Evolutionary conservation across 768 basidiomycete species (phyloP).

Genomic region (Auricularia heimuer): DNA sequence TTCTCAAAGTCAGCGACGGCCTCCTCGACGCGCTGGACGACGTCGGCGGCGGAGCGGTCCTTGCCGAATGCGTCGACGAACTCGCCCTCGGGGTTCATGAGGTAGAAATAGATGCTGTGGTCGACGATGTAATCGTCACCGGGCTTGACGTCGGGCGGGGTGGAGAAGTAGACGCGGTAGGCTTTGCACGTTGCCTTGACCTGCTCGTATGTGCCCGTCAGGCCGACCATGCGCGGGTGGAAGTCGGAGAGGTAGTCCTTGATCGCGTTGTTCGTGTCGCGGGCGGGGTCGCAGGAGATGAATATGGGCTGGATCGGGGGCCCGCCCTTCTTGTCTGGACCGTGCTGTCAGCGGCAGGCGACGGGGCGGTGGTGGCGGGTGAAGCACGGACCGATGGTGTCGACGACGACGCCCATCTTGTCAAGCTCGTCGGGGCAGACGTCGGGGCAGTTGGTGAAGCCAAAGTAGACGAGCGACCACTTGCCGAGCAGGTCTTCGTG

Average conservation of each 20-base stretch:
- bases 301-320: conserved; percentile 75
- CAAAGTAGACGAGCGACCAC: conserved; percentile 67
- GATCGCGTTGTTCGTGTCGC: conserved; percentile 52
- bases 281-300: conserved; percentile 92
- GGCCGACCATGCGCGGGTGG: conserved; percentile 80
- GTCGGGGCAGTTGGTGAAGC: conserved; percentile 99
- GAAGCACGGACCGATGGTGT: conserved; percentile 50
- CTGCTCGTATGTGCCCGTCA: conserved; percentile 76
- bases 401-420: conserved; percentile 76
- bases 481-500: conserved; percentile 69
- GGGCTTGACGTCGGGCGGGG: conserved; percentile 72
- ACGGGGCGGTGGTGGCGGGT: neutral
- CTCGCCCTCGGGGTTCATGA: conserved; percentile 91
- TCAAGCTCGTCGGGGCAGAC: conserved; percentile 98
- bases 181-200: conserved; percentile 87
- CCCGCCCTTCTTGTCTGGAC: conserved; percentile 57
- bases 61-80: conserved; percentile 98
- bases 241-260: conserved; percentile 51
- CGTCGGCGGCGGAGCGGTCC: conserved; percentile 55
- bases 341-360: neutral
- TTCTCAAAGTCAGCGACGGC: conserved; percentile 35
- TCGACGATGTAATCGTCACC: conserved; percentile 96
- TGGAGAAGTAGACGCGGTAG: conserved; percentile 98
- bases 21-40: conserved; percentile 50
- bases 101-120: conserved; percentile 93